Evolutionary conservation across 2,329 filamentous ascomycete species (phyloP), one percentile per base, ranked within the genome.

Genomic region (Diaporthe nobilis): DNA sequence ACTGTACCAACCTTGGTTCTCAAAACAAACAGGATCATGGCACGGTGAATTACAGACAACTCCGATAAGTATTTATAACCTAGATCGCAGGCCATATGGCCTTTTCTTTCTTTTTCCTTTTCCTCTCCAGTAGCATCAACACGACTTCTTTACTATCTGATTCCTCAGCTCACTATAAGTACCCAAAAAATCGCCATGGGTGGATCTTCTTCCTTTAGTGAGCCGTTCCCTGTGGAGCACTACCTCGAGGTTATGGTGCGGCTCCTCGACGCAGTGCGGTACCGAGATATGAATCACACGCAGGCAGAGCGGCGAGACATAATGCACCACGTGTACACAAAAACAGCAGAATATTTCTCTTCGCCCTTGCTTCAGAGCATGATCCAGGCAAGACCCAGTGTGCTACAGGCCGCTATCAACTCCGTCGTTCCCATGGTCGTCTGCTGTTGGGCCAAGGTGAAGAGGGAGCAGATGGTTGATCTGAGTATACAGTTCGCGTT

Each of bases 221-320:
- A 67, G 61, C 22, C 20, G 10, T 67, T 67, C 25, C 61, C 61
- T 2, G 0, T 25, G 17, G 61, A 49, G 20, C 61, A 67, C 28
- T 67, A 67, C 15, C 42, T 67, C 17, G 61, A 67, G 42, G 42
- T n/a, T 28, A 49, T 67, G 42, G 61, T 67, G 8, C 61, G 61
- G 28, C 28, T 67, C 4, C 42, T 67, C 20, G 42, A 67, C 2
- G 28, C 28, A 15, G 61, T 67, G 12, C 42, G 28, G 17, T 67
- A 67, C 42, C 25, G 20, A 49, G 61, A 49, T 3, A 12, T 34
- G 10, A 67, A 67, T 15, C 61, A 67, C 25, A 49, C 25, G 6
- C 42, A n/a, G 15, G 42, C 9, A 5, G 61, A 67, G 12, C 25
- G 42, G 3, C 61, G 42, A n/a, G 42, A 67, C 25, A 67, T 49